Evolutionary conservation across 169 alveolate genomes (phyloP).

Genomic region (Plasmodium inui): DNA sequence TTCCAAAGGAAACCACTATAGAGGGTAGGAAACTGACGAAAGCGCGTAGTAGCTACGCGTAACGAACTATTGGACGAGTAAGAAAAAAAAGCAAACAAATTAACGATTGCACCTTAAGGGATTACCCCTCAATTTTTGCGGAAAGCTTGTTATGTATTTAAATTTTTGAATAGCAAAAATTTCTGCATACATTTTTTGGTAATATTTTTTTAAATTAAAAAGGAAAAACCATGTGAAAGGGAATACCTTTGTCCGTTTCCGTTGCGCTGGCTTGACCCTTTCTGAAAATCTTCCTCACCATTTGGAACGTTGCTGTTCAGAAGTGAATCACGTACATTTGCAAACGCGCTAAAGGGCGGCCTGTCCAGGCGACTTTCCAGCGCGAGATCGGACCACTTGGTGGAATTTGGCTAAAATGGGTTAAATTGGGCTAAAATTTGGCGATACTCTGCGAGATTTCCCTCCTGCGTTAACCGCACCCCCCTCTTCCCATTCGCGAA

Average conservation of each 20-base stretch:
- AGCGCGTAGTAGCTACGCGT: neutral
- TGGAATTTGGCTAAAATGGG: neutral
- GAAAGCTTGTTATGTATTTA: neutral
- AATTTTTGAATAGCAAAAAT: neutral
- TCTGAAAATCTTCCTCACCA: neutral
- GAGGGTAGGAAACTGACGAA: neutral
- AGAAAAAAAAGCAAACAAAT: neutral
- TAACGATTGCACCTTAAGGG: neutral
- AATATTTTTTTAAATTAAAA: neutral
- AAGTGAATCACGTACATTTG: neutral
- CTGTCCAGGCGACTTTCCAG: neutral
- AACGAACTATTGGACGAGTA: neutral
- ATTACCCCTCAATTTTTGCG: neutral
- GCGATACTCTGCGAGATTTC: neutral
- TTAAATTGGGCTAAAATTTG: neutral
- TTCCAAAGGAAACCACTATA: neutral
- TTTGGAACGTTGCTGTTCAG: neutral
- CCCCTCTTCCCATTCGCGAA: neutral
- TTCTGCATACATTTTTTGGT: neutral
- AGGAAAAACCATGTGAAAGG: neutral
- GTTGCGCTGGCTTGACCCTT: neutral
- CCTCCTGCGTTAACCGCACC: neutral
- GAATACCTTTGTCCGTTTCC: neutral
- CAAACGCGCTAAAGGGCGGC: neutral
- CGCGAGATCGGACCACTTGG: neutral